Base-by-base conservation (phyloP, 148 eudicot species). In the Silene latifolia region DNA sequence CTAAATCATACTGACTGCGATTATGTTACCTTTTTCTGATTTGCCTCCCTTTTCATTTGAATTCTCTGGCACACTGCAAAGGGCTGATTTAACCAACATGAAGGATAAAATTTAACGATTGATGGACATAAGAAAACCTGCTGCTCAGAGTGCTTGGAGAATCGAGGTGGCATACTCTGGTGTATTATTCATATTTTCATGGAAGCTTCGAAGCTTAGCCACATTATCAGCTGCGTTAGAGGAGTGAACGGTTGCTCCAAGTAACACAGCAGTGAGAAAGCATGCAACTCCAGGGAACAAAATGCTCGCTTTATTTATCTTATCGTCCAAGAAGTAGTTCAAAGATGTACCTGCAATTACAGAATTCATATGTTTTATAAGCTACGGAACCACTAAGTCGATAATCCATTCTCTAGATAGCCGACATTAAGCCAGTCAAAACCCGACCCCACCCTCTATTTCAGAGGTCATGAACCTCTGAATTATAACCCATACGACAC, bases 281-380 rank as follows among this genome's bases (percentile, higher is more conserved):
- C 91, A 93, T n/a, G 79, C 95, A 60, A 89, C 98, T 19, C 97
- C 98, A 70, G 97, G 86, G 79, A 93, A 93, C 25, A 93, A 85
- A 79, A 93, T 83, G 83, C 82, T 83, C 13, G 98, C 98, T 60
- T 85, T 91, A 82, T 93, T 93, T 75, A 93, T 93, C 80, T 82
- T 93, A 66, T 85, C 88, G 60, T 93, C 98, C 76, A 93, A 82
- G 83, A 89, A 93, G 76, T 93, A 93, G 81, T 93, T 93, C 71
- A 88, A 42, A 12, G 91, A 88, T 53, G 97, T 93, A 71, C 98
- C 98, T 93, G 89, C 10, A 48, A 39, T 24, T 66, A 64, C 44
- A 19, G 58, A 72, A 51, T 8, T 7, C 21, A 47, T 64, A 68
- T 51, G 70, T 10, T 9, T 12, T 12, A 1, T 10, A 47, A 48